Percentiles rank a stretch among this genome's conserved stretches.
These are phyloP conservation scores for Aspergillus baeticus DNA, from an alignment of 495 filamentous ascomycete species.

Conservation along the genomic window DNA sequence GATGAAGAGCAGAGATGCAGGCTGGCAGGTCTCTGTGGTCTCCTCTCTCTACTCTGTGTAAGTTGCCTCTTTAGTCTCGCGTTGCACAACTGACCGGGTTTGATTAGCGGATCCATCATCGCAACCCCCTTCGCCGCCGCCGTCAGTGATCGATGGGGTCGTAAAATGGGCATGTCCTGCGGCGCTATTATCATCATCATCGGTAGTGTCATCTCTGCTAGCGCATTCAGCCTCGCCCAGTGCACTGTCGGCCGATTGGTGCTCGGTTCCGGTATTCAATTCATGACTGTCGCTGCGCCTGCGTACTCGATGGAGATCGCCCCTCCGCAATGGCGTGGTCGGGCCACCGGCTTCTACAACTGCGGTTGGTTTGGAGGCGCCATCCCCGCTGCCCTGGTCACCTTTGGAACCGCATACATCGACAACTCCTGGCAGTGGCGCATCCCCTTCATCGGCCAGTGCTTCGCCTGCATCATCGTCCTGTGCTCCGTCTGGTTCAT, in stretches of 20 bases:
- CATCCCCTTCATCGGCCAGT: slow-evolving; percentile 50
- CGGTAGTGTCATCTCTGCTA: slow-evolving; percentile 55
- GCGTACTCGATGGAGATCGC: slow-evolving; percentile 76
- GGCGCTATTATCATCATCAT: slow-evolving; percentile 61
- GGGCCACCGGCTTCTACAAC: slow-evolving; percentile 51
- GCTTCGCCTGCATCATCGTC: slow-evolving; percentile 50
- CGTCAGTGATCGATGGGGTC: slow-evolving; percentile 49
- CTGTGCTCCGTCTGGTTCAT: slow-evolving; percentile 56
- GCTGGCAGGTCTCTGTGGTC: slow-evolving; percentile 38
- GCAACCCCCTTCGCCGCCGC: slow-evolving; percentile 39
- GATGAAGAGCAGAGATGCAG: slow-evolving; percentile 42
- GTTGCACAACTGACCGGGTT: not conserved
- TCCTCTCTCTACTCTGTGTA: slow-evolving; percentile 53
- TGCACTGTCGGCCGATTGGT: slow-evolving; percentile 76
- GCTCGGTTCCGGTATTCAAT: slow-evolving; percentile 73
- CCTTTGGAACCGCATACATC: slow-evolving; percentile 45
- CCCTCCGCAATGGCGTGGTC: slow-evolving; percentile 69
- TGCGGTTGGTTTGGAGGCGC: slow-evolving; percentile 59
- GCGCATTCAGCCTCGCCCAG: slow-evolving; percentile 42
- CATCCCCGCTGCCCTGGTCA: slow-evolving; percentile 44
- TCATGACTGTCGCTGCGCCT: slow-evolving; percentile 69
- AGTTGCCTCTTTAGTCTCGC: slow-evolving; percentile 24
- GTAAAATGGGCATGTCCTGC: slow-evolving; percentile 65
- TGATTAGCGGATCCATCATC: slow-evolving; percentile 51
- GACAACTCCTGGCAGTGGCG: slow-evolving; percentile 50